A percentile compares a stretch with the other conserved stretches of the same genome.
Evolutionary conservation across 805 yeast genomes (phyloP).

Genomic region (Cyberlindnera maritima): DNA sequence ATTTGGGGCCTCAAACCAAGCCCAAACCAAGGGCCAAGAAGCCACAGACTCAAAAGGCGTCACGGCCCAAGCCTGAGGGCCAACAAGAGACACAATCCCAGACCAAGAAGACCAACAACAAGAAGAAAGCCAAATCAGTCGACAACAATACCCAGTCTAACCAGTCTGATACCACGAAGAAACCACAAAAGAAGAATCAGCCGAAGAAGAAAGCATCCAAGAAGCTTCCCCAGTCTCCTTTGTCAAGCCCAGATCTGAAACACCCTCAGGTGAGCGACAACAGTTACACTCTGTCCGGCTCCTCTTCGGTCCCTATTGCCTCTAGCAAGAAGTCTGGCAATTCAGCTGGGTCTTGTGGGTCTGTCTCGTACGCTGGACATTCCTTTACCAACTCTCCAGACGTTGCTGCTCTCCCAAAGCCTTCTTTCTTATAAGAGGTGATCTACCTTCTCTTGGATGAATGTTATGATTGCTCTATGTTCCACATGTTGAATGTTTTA

Average conservation of each 20-base stretch:
- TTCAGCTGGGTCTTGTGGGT: too few species aligned
- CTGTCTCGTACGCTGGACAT: not conserved
- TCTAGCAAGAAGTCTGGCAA: not conserved
- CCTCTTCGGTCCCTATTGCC: not conserved
- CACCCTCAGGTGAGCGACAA: not conserved
- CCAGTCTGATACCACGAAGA: not conserved
- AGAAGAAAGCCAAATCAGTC: not conserved
- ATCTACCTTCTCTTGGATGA: not conserved
- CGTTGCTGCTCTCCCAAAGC: constrained; percentile 2
- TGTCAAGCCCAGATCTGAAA: constrained; percentile 1
- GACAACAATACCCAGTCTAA: not conserved
- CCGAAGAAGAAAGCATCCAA: not conserved
- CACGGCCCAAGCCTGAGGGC: not conserved
- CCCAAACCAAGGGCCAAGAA: not conserved
- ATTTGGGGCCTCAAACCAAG: not conserved
- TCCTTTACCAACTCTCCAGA: constrained; percentile 1
- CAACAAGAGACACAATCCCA: not conserved
- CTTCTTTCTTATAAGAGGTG: constrained; percentile 41
- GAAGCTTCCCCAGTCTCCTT: not conserved
- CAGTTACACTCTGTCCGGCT: not conserved
- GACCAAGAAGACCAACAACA: not conserved
- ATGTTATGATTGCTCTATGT: not conserved
- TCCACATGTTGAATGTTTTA: too few species aligned
- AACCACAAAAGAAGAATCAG: not conserved
- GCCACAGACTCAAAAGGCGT: not conserved